These are phyloP conservation scores for Strobilomyces dryophilus DNA, from an alignment of 768 basidiomycete species.

Conservation along the genomic window DNA sequence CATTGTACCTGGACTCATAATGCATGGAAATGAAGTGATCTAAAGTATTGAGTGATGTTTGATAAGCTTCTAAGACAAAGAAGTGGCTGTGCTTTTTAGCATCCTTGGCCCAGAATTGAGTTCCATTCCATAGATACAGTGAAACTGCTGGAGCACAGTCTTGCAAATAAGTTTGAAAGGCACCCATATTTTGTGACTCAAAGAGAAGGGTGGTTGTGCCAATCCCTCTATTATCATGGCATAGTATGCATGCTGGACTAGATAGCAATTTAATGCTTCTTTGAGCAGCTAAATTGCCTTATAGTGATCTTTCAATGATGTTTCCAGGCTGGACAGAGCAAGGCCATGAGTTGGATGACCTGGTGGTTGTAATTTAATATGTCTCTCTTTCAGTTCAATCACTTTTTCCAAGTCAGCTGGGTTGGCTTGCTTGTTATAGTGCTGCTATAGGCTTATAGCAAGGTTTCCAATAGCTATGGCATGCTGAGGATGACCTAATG, in stretches of 20 bases:
- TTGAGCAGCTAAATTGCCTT: not conserved
- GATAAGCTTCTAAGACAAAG: no score
- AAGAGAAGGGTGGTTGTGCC: not conserved
- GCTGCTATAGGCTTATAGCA: no score
- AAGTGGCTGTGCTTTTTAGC: not conserved
- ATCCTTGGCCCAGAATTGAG: not conserved
- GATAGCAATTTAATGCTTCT: not conserved
- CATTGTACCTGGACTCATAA: no score
- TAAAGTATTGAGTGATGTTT: not conserved
- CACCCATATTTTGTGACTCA: not conserved
- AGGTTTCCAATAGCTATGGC: no score
- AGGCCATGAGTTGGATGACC: not conserved
- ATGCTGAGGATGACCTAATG: no score
- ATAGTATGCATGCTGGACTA: not conserved
- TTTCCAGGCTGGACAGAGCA: not conserved
- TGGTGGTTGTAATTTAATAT: not conserved
- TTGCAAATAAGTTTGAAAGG: not conserved
- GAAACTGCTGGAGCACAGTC: not conserved
- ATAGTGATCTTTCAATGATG: not conserved
- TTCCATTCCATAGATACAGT: not conserved
- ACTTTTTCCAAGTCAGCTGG: no score
- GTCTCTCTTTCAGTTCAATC: not conserved
- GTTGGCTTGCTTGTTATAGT: no score
- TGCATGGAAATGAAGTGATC: not conserved
- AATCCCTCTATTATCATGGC: not conserved